Conservation (phyloP, 208 protist genomes). For the Leishmania martiniquensis region DNA sequence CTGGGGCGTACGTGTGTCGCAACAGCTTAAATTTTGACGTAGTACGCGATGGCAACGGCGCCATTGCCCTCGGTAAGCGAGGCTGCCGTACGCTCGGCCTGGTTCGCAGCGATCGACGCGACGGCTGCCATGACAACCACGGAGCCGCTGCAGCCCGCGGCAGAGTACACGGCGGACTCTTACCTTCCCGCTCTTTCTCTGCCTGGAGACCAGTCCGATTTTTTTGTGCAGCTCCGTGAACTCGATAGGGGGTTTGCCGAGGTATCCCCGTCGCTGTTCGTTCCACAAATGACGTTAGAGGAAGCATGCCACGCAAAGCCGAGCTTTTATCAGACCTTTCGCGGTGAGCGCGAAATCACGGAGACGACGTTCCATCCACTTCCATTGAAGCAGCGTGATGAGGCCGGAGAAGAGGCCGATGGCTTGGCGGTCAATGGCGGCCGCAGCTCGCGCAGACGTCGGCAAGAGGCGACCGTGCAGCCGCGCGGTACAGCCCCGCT, state of each 20-base stretch:
- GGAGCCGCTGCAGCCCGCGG: conserved; percentile 46
- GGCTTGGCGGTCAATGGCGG: conserved; percentile 10
- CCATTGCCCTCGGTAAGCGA: conserved; percentile 26
- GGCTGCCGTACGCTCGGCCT: conserved; percentile 60
- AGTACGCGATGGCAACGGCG: conserved; percentile 12
- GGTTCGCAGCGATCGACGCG: conserved; percentile 64
- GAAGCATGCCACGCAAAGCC: conserved; percentile 69
- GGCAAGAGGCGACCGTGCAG: conserved; percentile 6
- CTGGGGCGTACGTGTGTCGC: background rate
- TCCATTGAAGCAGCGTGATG: conserved; percentile 7
- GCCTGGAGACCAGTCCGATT: conserved; percentile 9
- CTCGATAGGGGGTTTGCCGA: conserved; percentile 46
- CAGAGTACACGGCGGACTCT: conserved; percentile 22
- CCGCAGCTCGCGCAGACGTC: conserved; percentile 16
- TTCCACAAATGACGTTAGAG: conserved; percentile 62
- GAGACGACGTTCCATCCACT: conserved; percentile 30
- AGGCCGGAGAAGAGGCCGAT: background rate
- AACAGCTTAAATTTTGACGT: background rate
- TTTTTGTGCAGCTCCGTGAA: conserved; percentile 49
- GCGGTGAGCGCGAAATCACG: conserved; percentile 29
- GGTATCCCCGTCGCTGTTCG: conserved; percentile 40
- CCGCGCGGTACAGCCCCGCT: conserved; percentile 16
- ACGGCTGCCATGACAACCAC: conserved; percentile 58
- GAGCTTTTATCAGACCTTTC: conserved; percentile 40
- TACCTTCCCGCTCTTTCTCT: conserved; percentile 32